Evolutionary conservation across 2,329 filamentous ascomycete genomes (phyloP).

Genomic region (Diplodia sapinea): DNA sequence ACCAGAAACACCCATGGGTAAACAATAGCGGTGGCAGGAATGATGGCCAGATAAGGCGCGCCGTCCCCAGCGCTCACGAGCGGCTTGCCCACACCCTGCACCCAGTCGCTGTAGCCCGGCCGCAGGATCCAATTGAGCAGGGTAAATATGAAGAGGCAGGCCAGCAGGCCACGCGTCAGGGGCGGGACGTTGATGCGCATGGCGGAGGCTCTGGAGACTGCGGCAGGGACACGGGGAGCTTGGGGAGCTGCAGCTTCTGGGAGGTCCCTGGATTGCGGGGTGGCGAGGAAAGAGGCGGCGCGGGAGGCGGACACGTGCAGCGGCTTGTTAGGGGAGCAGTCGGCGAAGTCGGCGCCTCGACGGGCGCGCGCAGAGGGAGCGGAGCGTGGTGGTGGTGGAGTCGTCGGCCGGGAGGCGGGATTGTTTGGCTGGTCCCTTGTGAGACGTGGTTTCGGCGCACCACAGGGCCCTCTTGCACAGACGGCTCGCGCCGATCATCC

Average conservation of each 20-base stretch:
- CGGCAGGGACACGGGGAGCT: constrained; percentile 28
- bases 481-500: constrained; percentile 26
- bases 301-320: background rate
- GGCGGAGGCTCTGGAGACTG: constrained; percentile 41
- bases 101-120: constrained; percentile 45
- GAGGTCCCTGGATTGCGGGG: constrained; percentile 19
- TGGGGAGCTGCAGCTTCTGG: constrained; percentile 29
- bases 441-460: constrained; percentile 12
- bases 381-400: constrained; percentile 3
- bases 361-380: constrained; percentile 7
- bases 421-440: constrained; percentile 20
- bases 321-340: background rate
- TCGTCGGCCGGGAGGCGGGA: background rate
- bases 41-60: constrained; percentile 84
- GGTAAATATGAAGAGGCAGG: constrained; percentile 76
- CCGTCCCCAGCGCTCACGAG: constrained; percentile 61
- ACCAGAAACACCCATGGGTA: constrained; percentile 94
- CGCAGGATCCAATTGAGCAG: constrained; percentile 81
- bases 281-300: constrained; percentile 2
- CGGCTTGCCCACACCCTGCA: constrained; percentile 54
- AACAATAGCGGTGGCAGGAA: constrained; percentile 80
- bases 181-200: constrained; percentile 94
- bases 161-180: constrained; percentile 81
- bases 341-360: constrained; percentile 8
- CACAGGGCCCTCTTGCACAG: background rate